These are phyloP conservation scores for Starmerella etchellsii DNA, from an alignment of 805 yeast species.

Conservation along the genomic window DNA sequence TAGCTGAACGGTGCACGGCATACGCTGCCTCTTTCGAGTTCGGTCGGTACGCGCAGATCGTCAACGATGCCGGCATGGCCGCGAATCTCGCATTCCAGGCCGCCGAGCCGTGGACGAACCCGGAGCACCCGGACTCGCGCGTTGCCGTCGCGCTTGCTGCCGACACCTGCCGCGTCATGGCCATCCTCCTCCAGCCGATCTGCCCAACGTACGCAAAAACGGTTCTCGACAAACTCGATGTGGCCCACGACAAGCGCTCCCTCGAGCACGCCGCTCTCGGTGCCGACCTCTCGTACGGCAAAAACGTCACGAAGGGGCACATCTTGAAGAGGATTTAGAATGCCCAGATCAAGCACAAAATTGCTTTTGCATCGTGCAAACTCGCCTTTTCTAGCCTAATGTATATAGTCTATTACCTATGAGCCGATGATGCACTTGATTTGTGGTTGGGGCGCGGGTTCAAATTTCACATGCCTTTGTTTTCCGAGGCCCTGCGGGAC, in stretches of 20 bases:
- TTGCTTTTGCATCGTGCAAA: too few species aligned
- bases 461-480: slow-evolving; percentile 6
- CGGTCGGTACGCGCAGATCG: slow-evolving; percentile 31
- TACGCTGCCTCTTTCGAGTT: slow-evolving; percentile 44
- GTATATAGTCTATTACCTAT: too few species aligned
- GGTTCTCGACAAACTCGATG: slow-evolving; percentile 53
- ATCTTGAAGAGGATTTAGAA: slow-evolving; percentile 30
- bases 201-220: slow-evolving; percentile 50
- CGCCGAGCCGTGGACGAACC: slow-evolving; percentile 60
- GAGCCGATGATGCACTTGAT: too few species aligned
- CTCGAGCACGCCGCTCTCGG: slow-evolving; percentile 40
- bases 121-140: slow-evolving; percentile 21
- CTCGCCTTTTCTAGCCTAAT: too few species aligned
- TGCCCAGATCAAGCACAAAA: too few species aligned
- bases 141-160: slow-evolving; percentile 47
- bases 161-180: slow-evolving; percentile 54
- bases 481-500: slow-evolving; percentile 19
- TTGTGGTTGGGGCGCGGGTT: too few species aligned
- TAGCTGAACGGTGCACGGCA: slow-evolving; percentile 44
- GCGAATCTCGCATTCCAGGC: slow-evolving; percentile 59
- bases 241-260: slow-evolving; percentile 33
- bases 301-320: slow-evolving; percentile 39
- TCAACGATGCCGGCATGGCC: slow-evolving; percentile 22
- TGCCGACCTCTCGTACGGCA: slow-evolving; percentile 49
- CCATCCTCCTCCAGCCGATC: slow-evolving; percentile 59